Conservation (phyloP, 192 early-diverging fungal genomes). For the Backusella liffmaniae region DNA sequence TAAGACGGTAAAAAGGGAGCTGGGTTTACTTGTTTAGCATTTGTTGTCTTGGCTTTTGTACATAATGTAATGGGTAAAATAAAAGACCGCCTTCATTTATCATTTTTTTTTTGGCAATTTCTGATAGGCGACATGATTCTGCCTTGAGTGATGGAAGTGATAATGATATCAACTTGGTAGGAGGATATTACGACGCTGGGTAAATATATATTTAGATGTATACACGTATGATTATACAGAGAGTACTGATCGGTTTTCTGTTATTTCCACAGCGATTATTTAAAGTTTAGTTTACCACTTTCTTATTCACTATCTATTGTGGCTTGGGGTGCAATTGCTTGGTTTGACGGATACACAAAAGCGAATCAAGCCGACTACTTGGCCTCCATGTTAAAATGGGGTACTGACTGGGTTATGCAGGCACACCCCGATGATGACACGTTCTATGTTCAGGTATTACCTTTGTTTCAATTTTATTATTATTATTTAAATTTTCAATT, state of each 20-base stretch:
- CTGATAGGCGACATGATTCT: slow-evolving; percentile 33
- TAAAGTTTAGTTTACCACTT: slow-evolving; percentile 61
- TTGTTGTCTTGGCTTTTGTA: neutral
- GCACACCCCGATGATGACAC: slow-evolving; percentile 52
- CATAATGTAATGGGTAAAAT: neutral
- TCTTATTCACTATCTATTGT: slow-evolving; percentile 46
- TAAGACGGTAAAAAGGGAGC: slow-evolving; percentile 24
- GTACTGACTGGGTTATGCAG: slow-evolving; percentile 60
- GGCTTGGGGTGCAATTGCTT: slow-evolving; percentile 56
- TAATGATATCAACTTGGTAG: slow-evolving; percentile 26
- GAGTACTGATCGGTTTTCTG: neutral
- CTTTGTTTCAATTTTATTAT: neutral
- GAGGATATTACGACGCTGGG: slow-evolving; percentile 43
- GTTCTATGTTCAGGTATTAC: slow-evolving; percentile 49
- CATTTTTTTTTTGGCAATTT: neutral
- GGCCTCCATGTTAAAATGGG: slow-evolving; percentile 50
- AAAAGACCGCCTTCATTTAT: neutral
- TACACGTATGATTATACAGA: neutral
- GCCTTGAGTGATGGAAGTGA: slow-evolving; percentile 38
- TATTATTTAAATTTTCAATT: neutral
- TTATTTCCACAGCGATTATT: slow-evolving; percentile 41
- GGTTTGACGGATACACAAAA: slow-evolving; percentile 51
- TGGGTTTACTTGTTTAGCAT: neutral
- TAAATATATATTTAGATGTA: neutral
- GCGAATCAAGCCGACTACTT: slow-evolving; percentile 49